Evolutionary conservation across 768 basidiomycete genomes (phyloP).

Genomic region (Cystoderma amianthinum): DNA sequence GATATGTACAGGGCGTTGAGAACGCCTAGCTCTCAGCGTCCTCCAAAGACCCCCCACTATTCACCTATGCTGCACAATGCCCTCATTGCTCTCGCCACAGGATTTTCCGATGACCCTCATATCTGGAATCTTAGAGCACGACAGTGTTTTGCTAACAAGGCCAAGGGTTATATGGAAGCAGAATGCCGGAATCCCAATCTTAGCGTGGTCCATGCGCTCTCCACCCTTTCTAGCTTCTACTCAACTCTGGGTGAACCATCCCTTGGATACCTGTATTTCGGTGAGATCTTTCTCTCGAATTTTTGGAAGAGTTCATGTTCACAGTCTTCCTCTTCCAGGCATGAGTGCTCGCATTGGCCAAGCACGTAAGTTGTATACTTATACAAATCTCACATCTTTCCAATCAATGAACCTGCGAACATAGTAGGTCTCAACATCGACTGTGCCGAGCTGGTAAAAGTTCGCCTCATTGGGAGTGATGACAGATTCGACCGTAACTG

Average conservation of each 20-base stretch:
- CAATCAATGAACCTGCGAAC: conserved; percentile 4
- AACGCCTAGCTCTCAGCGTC: conserved; percentile 24
- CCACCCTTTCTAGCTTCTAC: conserved; percentile 35
- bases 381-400: not conserved
- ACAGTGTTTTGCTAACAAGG: conserved; percentile 30
- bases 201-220: conserved; percentile 38
- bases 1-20: too few species aligned
- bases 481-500: conserved; percentile 54
- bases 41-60: conserved; percentile 50
- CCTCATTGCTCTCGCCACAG: conserved; percentile 38
- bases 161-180: conserved; percentile 36
- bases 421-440: conserved; percentile 52
- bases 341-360: conserved; percentile 55
- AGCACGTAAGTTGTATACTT: conserved; percentile 42
- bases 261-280: conserved; percentile 40
- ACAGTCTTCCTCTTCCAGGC: conserved; percentile 22
- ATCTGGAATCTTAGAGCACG: conserved; percentile 35
- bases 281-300: conserved; percentile 16
- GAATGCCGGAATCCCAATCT: conserved; percentile 40
- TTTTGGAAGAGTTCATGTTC: conserved; percentile 3
- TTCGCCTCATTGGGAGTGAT: conserved; percentile 40
- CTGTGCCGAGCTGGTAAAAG: conserved; percentile 48
- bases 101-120: conserved; percentile 36
- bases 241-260: conserved; percentile 40
- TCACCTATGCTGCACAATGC: conserved; percentile 72